Conservation (phyloP, 176 grass and related monocot species). For the Rhipidocladum racemiflorum region DNA sequence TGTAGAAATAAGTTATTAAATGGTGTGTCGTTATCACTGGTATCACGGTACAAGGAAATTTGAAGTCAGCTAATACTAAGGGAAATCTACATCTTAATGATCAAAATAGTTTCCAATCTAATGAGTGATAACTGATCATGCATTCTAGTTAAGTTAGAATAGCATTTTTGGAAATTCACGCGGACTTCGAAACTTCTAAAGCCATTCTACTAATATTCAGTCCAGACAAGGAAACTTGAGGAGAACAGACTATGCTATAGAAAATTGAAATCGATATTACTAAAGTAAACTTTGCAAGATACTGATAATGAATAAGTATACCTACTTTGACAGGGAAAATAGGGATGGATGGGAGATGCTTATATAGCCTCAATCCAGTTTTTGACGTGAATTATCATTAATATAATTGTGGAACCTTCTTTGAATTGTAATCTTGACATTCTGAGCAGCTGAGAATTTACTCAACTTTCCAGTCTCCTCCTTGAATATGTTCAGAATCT, state of each 20-base stretch:
- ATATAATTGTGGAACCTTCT: conserved; percentile 83
- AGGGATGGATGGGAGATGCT: conserved; percentile 85
- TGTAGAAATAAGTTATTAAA: not conserved
- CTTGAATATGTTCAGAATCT: conserved; percentile 98
- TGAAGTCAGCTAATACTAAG: not conserved
- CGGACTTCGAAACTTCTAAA: not conserved
- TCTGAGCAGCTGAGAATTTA: conserved; percentile 94
- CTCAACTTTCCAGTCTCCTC: conserved; percentile 85
- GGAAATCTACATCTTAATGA: not conserved
- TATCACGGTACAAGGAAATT: not conserved
- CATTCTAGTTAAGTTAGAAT: conserved; percentile 3
- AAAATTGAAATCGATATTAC: conserved; percentile 31
- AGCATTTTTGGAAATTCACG: not conserved
- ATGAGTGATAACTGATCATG: not conserved
- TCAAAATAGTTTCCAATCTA: conserved; percentile 12
- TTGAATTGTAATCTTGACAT: conserved; percentile 91
- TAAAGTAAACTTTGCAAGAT: conserved; percentile 22
- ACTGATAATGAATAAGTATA: conserved; percentile 31
- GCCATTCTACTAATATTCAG: not conserved
- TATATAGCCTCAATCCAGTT: conserved; percentile 95
- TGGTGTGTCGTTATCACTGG: not conserved
- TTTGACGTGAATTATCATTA: conserved; percentile 92
- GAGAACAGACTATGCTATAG: not conserved
- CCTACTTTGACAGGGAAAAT: conserved; percentile 87
- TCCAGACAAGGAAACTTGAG: not conserved